Evolutionary conservation across 2,329 filamentous ascomycete genomes (phyloP).

Genomic region (Venturia nashicola): DNA sequence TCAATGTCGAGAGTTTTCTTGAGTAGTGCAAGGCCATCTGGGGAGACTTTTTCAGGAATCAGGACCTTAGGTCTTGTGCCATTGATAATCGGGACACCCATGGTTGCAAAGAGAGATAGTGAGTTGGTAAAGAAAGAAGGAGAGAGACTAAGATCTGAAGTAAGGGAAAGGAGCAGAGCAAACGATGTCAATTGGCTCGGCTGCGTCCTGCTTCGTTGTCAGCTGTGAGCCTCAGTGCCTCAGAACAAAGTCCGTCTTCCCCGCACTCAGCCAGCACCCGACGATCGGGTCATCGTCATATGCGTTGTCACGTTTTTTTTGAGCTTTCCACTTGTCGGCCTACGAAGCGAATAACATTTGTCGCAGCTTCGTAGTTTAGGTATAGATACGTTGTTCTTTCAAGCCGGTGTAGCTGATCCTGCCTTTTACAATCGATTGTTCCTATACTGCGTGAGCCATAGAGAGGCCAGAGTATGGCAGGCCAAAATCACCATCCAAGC

Average conservation of each 20-base stretch:
- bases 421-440: neutral
- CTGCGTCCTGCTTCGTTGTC: neutral
- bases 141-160: neutral
- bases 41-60: constrained; percentile 67
- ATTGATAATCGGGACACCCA: neutral
- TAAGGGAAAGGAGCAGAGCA: neutral
- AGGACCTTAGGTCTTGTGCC: constrained; percentile 41
- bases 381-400: neutral
- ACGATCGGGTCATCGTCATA: neutral
- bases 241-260: neutral
- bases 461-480: neutral
- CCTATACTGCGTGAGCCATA: neutral
- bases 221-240: neutral
- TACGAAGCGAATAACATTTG: neutral
- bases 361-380: neutral
- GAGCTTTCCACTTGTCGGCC: neutral
- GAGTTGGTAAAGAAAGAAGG: neutral
- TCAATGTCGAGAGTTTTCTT: constrained; percentile 57
- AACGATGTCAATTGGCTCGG: neutral
- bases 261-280: neutral
- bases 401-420: neutral
- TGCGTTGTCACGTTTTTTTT: neutral
- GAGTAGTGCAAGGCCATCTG: constrained; percentile 63
- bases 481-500: constrained; percentile 24
- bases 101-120: neutral